A percentile compares a stretch with the other conserved stretches of the same genome.
phyloP scores from a whole-genome alignment of 352 stramenopile species.

The Pseudoperonospora humuli region DNA sequence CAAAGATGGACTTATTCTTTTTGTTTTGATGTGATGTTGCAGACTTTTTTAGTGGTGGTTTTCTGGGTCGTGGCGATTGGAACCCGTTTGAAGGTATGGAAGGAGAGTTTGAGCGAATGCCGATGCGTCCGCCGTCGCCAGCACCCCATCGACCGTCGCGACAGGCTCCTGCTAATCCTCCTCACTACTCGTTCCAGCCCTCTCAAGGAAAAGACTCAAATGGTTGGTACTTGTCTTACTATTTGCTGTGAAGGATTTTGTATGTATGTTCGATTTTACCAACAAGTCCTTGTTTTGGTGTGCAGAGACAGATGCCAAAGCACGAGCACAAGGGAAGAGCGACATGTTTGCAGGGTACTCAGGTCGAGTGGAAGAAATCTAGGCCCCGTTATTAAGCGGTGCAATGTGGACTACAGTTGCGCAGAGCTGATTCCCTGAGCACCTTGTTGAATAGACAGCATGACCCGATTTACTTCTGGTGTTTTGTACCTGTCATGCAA shows the following conservation, averaged over 20 bases:
- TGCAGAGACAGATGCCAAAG: slow-evolving; percentile 22
- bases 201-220: slow-evolving; percentile 23
- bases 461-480: too few relatives aligned
- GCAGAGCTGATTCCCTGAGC: neutral
- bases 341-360: slow-evolving; percentile 67
- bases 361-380: slow-evolving; percentile 62
- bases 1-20: neutral
- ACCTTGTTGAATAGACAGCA: neutral
- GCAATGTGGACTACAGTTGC: neutral
- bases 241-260: neutral
- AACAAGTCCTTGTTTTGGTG: neutral
- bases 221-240: slow-evolving; percentile 16
- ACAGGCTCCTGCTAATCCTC: slow-evolving; percentile 42
- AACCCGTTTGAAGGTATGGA: slow-evolving; percentile 61
- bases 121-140: slow-evolving; percentile 32
- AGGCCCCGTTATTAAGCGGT: slow-evolving; percentile 4
- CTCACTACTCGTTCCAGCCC: slow-evolving; percentile 73
- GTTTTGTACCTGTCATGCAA: too few relatives aligned
- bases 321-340: slow-evolving; percentile 39
- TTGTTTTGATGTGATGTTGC: neutral
- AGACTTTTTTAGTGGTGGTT: slow-evolving; percentile 51
- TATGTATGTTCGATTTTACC: neutral
- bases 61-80: slow-evolving; percentile 26
- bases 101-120: slow-evolving; percentile 58
- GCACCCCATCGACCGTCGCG: slow-evolving; percentile 33